phyloP scores from a whole-genome alignment of 2,329 filamentous ascomycete species.

The Calcarisporium arbuscula region DNA sequence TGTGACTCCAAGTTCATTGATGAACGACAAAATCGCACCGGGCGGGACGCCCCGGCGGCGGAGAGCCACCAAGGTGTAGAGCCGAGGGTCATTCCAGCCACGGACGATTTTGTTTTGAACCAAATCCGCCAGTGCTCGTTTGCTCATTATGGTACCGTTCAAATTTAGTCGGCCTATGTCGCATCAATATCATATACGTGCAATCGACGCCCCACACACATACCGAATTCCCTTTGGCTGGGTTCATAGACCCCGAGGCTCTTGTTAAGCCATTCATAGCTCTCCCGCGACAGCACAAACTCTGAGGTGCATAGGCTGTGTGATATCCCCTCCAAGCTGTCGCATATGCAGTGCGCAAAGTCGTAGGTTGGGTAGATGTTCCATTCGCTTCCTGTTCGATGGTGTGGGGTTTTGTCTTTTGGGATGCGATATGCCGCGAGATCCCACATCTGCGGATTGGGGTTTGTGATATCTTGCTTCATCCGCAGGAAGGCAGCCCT shows the following conservation, averaged over 20 bases:
- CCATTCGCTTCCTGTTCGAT: constrained; percentile 77
- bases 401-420: constrained; percentile 62
- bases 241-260: constrained; percentile 77
- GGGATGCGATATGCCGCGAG: constrained; percentile 83
- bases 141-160: constrained; percentile 78
- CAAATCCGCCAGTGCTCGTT: constrained; percentile 74
- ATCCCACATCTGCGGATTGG: constrained; percentile 97
- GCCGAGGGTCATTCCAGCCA: constrained; percentile 84
- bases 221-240: constrained; percentile 81
- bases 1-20: constrained; percentile 87
- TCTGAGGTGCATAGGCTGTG: constrained; percentile 92
- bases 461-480: constrained; percentile 80
- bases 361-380: constrained; percentile 94
- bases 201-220: constrained; percentile 1
- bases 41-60: constrained; percentile 81
- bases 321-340: constrained; percentile 87
- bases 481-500: constrained; percentile 81
- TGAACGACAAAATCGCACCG: constrained; percentile 80
- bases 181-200: neutral
- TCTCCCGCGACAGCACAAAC: constrained; percentile 76
- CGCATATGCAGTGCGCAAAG: constrained; percentile 83
- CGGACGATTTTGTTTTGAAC: constrained; percentile 73
- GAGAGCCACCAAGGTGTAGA: constrained; percentile 82
- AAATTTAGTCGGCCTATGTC: constrained; percentile 50
- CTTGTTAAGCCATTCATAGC: constrained; percentile 87